These are phyloP conservation scores for Mucor plumbeus DNA, from an alignment of 371 early-diverging fungal genomes.

Conservation along the genomic window DNA sequence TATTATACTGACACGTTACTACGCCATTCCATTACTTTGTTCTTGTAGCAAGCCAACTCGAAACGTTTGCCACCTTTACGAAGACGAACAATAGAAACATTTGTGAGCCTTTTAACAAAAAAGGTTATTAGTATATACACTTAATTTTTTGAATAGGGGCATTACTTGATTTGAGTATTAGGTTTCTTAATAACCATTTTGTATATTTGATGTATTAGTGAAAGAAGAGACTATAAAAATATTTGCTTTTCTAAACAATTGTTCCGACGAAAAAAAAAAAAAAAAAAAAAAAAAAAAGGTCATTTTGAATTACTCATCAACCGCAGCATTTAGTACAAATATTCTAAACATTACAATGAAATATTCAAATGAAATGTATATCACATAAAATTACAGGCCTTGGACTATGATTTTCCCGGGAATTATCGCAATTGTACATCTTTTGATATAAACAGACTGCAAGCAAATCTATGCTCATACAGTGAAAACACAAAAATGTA, in stretches of 20 bases:
- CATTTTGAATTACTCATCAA: constrained; percentile 3
- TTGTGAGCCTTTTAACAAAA: constrained; percentile 72
- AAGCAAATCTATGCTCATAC: too few species aligned
- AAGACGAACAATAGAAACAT: constrained; percentile 94
- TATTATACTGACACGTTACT: constrained; percentile 76
- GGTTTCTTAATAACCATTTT: constrained; percentile 57
- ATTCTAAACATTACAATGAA: background rate
- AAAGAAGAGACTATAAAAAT: background rate
- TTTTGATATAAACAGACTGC: background rate
- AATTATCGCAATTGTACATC: background rate
- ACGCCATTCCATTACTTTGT: constrained; percentile 98
- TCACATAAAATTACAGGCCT: background rate
- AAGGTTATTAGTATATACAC: background rate
- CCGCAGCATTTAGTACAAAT: background rate
- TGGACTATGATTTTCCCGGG: background rate
- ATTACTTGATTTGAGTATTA: constrained; percentile 62
- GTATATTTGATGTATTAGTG: background rate
- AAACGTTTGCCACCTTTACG: constrained; percentile 97
- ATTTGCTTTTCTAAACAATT: background rate
- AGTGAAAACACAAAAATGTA: background rate
- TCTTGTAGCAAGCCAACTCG: constrained; percentile 98
- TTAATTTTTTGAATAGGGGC: too few species aligned
- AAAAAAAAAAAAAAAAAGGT: background rate
- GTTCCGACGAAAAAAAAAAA: background rate
- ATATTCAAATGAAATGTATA: background rate